phyloP scores from a whole-genome alignment of 345 rosid genomes.

The Dipteronia sinensis region DNA sequence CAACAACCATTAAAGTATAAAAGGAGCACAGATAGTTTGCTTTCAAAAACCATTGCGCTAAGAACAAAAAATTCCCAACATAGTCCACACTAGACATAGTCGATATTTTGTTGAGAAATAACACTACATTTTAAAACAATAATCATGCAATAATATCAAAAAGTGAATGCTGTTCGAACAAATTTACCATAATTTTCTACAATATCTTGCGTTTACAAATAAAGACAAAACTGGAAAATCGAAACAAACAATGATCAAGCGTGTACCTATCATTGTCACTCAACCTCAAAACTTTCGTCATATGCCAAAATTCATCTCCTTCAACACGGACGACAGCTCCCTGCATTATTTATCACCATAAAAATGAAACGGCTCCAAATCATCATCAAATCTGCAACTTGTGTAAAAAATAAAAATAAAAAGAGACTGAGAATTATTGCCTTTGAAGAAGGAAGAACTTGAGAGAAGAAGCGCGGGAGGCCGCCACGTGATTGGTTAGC shows the following conservation, averaged over 20 bases:
- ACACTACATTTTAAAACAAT: neutral
- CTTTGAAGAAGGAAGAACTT: conserved; percentile 68
- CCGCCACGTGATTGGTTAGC: conserved; percentile 78
- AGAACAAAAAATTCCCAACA: too few relatives aligned
- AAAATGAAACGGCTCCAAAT: neutral
- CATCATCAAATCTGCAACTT: neutral
- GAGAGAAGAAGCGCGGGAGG: conserved; percentile 84
- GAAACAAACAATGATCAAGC: neutral
- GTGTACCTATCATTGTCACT: conserved; percentile 54
- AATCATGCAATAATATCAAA: neutral
- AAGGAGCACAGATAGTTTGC: neutral
- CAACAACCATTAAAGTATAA: neutral
- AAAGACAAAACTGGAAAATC: too few relatives aligned
- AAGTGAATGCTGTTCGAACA: too few relatives aligned
- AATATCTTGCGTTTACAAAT: too few relatives aligned
- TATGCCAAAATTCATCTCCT: conserved; percentile 89
- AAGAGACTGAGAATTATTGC: conserved; percentile 29
- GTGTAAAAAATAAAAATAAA: neutral
- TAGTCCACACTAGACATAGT: neutral
- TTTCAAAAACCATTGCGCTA: too few relatives aligned
- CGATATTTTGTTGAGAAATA: too few relatives aligned
- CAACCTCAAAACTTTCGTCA: conserved; percentile 77
- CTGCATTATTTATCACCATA: conserved; percentile 35
- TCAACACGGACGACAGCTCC: conserved; percentile 69
- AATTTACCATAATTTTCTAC: too few relatives aligned